A percentile compares a stretch with the other conserved stretches of the same genome.
phyloP scores from a whole-genome alignment of 768 basidiomycete species.

The Lentinula detonsa region DNA sequence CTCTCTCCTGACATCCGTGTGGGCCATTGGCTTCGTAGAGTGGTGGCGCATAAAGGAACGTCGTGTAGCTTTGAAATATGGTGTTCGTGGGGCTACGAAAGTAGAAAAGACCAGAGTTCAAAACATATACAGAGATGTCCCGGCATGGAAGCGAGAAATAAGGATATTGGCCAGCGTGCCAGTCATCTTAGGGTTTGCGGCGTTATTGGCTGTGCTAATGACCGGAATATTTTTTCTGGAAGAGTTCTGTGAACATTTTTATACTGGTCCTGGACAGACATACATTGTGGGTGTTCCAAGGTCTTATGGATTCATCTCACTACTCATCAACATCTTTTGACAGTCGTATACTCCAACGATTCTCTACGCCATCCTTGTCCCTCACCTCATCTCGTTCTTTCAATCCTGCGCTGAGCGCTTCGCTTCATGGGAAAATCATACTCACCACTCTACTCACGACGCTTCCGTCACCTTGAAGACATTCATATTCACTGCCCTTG shows the following conservation, averaged over 20 bases:
- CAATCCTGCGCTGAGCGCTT: slow-evolving; percentile 60
- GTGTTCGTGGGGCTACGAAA: slow-evolving; percentile 68
- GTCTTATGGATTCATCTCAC: not conserved
- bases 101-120: slow-evolving; percentile 70
- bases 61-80: slow-evolving; percentile 76
- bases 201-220: slow-evolving; percentile 60
- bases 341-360: slow-evolving; percentile 81
- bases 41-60: slow-evolving; percentile 89
- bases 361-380: slow-evolving; percentile 76
- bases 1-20: slow-evolving; percentile 70
- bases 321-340: not conserved
- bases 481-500: slow-evolving; percentile 82
- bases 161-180: slow-evolving; percentile 66
- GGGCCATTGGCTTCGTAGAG: slow-evolving; percentile 85
- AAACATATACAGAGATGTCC: slow-evolving; percentile 40
- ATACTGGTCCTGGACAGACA: slow-evolving; percentile 79
- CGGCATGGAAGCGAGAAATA: slow-evolving; percentile 74
- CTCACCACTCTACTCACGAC: slow-evolving; percentile 69
- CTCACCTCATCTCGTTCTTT: slow-evolving; percentile 71
- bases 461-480: slow-evolving; percentile 85
- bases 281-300: slow-evolving; percentile 53
- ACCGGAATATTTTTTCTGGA: slow-evolving; percentile 84
- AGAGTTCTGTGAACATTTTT: slow-evolving; percentile 84
- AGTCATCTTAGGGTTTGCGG: slow-evolving; percentile 68
- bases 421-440: slow-evolving; percentile 91